Conservation (phyloP, 768 basidiomycete species). For the Phylloporus arenicola region DNA sequence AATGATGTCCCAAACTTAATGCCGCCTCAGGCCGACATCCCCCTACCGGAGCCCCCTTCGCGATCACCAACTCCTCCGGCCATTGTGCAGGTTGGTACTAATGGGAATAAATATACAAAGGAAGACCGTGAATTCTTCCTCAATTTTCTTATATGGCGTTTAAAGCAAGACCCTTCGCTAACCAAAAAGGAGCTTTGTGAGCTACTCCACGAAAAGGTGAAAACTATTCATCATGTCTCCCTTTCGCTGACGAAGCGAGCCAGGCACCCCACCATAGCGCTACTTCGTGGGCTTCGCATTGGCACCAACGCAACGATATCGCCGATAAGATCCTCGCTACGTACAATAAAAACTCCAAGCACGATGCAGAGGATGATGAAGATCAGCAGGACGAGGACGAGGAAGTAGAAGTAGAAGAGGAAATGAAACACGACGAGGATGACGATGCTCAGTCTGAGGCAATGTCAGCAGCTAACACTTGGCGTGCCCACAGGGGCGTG, state of each 20-base stretch:
- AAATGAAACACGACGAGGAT: conserved; percentile 16
- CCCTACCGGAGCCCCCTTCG: conserved; percentile 57
- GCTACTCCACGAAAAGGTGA: conserved; percentile 51
- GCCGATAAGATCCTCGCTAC: conserved; percentile 55
- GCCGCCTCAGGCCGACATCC: conserved; percentile 56
- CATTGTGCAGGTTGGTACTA: conserved; percentile 37
- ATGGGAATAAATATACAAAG: conserved; percentile 60
- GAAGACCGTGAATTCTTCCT: conserved; percentile 65
- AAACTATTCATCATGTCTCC: not conserved
- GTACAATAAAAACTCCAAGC: conserved; percentile 28
- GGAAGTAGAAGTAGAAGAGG: conserved; percentile 23
- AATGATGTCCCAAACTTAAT: conserved; percentile 44
- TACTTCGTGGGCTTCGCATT: conserved; percentile 64
- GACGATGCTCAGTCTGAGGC: conserved; percentile 21
- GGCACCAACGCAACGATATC: conserved; percentile 59
- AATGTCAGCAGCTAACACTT: conserved; percentile 15
- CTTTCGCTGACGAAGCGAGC: conserved; percentile 8
- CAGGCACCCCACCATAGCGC: conserved; percentile 64
- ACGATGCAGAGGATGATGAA: conserved; percentile 32
- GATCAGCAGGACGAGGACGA: conserved; percentile 36
- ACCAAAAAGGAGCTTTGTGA: conserved; percentile 51
- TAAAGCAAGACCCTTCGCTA: conserved; percentile 49
- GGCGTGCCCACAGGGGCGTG: conserved; percentile 14
- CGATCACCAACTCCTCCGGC: conserved; percentile 68
- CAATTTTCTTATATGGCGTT: conserved; percentile 58